Percentiles rank a stretch among this genome's conserved stretches.
Evolutionary conservation across 2,329 filamentous ascomycete genomes (phyloP).

Genomic region (Emergomyces africanus): DNA sequence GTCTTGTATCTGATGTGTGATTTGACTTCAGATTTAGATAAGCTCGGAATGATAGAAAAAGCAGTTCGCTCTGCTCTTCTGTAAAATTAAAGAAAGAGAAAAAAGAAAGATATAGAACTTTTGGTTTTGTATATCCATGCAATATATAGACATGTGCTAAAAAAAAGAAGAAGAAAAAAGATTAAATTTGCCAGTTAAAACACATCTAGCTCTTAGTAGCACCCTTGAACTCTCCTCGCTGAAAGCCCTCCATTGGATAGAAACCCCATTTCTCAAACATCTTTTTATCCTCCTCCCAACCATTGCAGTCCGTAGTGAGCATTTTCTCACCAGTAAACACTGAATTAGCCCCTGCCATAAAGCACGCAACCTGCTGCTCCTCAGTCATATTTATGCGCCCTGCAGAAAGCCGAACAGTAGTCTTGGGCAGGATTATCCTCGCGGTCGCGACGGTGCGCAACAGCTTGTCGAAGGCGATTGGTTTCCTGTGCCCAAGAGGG

Average conservation of each 20-base stretch:
- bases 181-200: no score
- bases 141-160: background rate
- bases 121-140: background rate
- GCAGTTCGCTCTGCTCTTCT: constrained; percentile 26
- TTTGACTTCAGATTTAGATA: constrained; percentile 35
- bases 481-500: constrained; percentile 60
- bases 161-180: no score
- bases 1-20: constrained; percentile 51
- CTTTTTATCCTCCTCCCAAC: constrained; percentile 74
- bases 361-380: constrained; percentile 80
- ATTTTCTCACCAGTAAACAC: constrained; percentile 94
- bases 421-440: constrained; percentile 66
- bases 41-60: constrained; percentile 29
- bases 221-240: constrained; percentile 18
- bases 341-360: constrained; percentile 85
- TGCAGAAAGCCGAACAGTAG: constrained; percentile 77
- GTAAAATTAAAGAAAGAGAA: background rate
- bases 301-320: constrained; percentile 82
- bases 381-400: constrained; percentile 74
- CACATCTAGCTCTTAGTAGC: background rate
- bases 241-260: constrained; percentile 57
- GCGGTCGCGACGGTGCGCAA: constrained; percentile 76
- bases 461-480: constrained; percentile 64
- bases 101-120: background rate
- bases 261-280: constrained; percentile 80